These are phyloP conservation scores for Ziziphus jujuba DNA, from an alignment of 306 rosid species.

Conservation along the genomic window DNA sequence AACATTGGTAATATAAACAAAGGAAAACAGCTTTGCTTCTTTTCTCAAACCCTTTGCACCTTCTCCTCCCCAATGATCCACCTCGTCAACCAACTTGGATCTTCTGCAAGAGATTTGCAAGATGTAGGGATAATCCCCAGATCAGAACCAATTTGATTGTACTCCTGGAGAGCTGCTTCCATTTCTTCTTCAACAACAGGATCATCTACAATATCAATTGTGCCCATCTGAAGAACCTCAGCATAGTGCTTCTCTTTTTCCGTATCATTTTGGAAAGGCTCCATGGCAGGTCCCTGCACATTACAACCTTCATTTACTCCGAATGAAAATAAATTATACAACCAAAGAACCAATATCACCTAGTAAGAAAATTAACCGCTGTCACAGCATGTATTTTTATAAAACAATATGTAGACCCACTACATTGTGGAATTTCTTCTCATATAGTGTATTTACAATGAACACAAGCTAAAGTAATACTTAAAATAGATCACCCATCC, in stretches of 20 bases:
- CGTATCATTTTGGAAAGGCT: constrained; percentile 57
- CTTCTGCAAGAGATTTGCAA: constrained; percentile 63
- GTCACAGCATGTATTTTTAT: background rate
- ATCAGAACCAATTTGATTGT: constrained; percentile 74
- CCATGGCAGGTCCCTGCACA: constrained; percentile 71
- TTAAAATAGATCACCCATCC: background rate
- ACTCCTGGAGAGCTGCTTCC: constrained; percentile 77
- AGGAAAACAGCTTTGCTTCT: background rate
- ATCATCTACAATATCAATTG: constrained; percentile 51
- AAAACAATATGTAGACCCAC: too few species aligned
- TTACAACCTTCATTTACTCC: constrained; percentile 1
- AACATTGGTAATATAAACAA: constrained; percentile 7
- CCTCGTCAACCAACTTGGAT: constrained; percentile 92
- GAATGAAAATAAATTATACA: background rate
- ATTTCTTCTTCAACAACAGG: constrained; percentile 63
- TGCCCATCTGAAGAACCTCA: constrained; percentile 54
- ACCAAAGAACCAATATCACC: background rate
- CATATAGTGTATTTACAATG: background rate
- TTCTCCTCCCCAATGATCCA: constrained; percentile 85
- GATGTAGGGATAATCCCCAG: constrained; percentile 75
- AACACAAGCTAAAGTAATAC: background rate
- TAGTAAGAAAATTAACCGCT: background rate
- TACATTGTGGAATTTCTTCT: too few species aligned
- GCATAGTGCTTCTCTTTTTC: constrained; percentile 78
- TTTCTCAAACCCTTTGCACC: constrained; percentile 41